Percentiles rank a stretch among this genome's conserved stretches.
These are phyloP conservation scores for Termitomyces sp. DNA, from an alignment of 768 basidiomycete species.

Conservation along the genomic window DNA sequence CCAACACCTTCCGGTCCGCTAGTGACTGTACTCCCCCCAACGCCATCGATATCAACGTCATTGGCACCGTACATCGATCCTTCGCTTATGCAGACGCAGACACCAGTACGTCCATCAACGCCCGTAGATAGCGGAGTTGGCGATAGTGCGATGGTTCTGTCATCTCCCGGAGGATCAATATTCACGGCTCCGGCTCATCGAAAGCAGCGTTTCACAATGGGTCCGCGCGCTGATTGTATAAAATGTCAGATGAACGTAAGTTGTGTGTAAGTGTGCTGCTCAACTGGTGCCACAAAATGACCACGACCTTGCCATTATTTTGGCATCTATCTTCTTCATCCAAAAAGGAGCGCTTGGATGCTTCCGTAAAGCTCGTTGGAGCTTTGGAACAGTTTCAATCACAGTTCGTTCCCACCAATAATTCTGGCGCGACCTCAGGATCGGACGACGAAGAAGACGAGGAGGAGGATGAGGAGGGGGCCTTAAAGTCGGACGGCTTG, in stretches of 20 bases:
- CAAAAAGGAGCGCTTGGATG: conserved; percentile 77
- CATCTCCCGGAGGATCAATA: conserved; percentile 15
- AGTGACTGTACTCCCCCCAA: conserved; percentile 27
- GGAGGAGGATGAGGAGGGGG: conserved; percentile 41
- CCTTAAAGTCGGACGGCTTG: conserved; percentile 41
- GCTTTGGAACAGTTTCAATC: conserved; percentile 85
- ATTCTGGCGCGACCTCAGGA: conserved; percentile 23
- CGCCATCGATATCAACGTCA: conserved; percentile 20
- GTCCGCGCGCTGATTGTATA: conserved; percentile 64
- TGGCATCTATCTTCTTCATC: conserved; percentile 87
- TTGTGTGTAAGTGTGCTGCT: too few species aligned
- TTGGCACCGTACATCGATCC: conserved; percentile 16
- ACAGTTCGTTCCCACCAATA: conserved; percentile 47
- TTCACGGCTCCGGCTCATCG: conserved; percentile 21
- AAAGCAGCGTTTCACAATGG: conserved; percentile 62
- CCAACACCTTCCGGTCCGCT: conserved; percentile 13
- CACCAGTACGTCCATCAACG: conserved; percentile 7
- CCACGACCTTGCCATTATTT: conserved; percentile 89
- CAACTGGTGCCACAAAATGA: conserved; percentile 51
- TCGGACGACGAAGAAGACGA: conserved; percentile 43
- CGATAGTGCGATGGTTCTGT: conserved; percentile 12
- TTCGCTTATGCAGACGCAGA: conserved; percentile 4
- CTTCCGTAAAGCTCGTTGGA: conserved; percentile 79
- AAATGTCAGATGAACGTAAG: conserved; percentile 64
- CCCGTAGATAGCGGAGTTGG: conserved; percentile 1